These are phyloP conservation scores for Hymenoscyphus fraxineus DNA, from an alignment of 2,329 filamentous ascomycete species.

Conservation along the genomic window DNA sequence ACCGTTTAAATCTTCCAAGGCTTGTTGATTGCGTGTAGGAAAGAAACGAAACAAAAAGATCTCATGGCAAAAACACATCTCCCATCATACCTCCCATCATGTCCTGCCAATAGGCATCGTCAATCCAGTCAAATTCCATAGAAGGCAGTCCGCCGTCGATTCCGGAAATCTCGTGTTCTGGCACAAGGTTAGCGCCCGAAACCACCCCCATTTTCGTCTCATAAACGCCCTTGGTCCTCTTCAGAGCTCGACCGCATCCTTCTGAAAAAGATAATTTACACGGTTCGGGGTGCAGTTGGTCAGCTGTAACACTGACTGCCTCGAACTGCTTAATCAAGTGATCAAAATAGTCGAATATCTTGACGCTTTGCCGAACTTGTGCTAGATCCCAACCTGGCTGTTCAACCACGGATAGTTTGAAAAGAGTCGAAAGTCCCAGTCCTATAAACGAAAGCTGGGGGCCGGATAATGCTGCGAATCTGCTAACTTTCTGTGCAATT, in stretches of 20 bases:
- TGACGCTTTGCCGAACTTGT: constrained; percentile 35
- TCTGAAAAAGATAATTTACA: constrained; percentile 17
- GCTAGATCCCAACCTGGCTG: constrained; percentile 40
- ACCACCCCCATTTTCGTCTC: constrained; percentile 9
- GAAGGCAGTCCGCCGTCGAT: constrained; percentile 7
- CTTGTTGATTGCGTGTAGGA: background rate
- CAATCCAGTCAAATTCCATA: constrained; percentile 15
- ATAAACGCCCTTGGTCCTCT: constrained; percentile 8
- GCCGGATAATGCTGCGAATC: constrained; percentile 11
- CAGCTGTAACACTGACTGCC: constrained; percentile 17
- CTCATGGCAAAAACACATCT: constrained; percentile 3
- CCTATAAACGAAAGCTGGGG: constrained; percentile 35
- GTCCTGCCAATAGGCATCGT: constrained; percentile 18
- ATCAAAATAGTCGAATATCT: constrained; percentile 29
- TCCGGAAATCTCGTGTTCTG: constrained; percentile 5
- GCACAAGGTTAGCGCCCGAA: background rate
- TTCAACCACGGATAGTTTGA: constrained; percentile 37
- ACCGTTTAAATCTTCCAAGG: background rate
- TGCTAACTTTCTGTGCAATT: constrained; percentile 10
- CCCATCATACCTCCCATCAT: constrained; percentile 10
- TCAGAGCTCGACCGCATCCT: constrained; percentile 13
- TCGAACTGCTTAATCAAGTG: constrained; percentile 17
- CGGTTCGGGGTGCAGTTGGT: constrained; percentile 14
- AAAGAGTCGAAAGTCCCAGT: constrained; percentile 35
- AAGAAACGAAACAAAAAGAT: background rate